Evolutionary conservation across 495 filamentous ascomycete species (phyloP).

Genomic region (Penicillium manginii): DNA sequence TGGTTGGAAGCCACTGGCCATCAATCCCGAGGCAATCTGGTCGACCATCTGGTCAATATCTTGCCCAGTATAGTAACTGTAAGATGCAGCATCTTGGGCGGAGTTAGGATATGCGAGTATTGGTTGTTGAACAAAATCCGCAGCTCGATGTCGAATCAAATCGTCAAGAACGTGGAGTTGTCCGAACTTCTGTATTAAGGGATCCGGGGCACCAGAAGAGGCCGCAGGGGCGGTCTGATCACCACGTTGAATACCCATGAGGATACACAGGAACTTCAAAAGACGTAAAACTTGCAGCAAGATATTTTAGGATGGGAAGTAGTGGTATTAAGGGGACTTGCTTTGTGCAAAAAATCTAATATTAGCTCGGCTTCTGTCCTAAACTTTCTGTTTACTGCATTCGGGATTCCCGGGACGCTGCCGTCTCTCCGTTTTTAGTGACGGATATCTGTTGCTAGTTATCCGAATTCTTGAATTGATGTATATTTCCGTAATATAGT

Average conservation of each 20-base stretch:
- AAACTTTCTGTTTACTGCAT: slow-evolving; percentile 18
- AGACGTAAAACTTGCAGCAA: neutral
- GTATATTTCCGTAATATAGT: too few relatives aligned
- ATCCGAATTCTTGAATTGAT: neutral
- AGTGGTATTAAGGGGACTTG: neutral
- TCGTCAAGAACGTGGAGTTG: slow-evolving; percentile 49
- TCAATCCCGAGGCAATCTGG: slow-evolving; percentile 41
- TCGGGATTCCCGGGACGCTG: slow-evolving; percentile 21
- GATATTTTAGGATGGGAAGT: neutral
- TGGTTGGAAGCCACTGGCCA: slow-evolving; percentile 43
- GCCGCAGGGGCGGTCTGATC: slow-evolving; percentile 11
- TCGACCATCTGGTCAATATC: slow-evolving; percentile 60
- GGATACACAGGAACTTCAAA: neutral
- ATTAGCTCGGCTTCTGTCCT: neutral
- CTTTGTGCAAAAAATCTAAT: neutral
- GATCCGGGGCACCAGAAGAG: slow-evolving; percentile 19
- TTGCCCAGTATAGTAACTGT: slow-evolving; percentile 55
- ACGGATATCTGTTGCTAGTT: neutral
- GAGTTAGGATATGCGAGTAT: slow-evolving; percentile 56
- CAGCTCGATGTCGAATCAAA: slow-evolving; percentile 52
- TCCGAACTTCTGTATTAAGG: slow-evolving; percentile 38
- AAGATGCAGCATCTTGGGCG: slow-evolving; percentile 40
- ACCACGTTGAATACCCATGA: slow-evolving; percentile 38
- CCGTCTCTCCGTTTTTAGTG: slow-evolving; percentile 14
- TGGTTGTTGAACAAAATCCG: slow-evolving; percentile 52